Base-by-base conservation (phyloP, 1,284 basidiomycete species). In the Schizophyllum amplum region DNA sequence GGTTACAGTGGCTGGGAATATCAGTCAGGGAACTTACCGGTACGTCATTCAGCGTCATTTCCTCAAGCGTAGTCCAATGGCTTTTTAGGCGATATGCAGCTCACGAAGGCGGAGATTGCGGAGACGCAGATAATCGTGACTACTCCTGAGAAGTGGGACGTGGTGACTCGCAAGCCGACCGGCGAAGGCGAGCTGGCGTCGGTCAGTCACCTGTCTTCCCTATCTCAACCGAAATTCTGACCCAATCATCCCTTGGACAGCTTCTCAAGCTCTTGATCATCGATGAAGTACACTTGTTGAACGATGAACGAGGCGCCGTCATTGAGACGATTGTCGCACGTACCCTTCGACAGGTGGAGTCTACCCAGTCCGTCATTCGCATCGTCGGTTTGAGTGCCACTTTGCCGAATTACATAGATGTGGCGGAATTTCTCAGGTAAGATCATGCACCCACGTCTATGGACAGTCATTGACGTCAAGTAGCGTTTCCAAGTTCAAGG, bases 131-230 rank as follows among this genome's bases (percentile, higher is more conserved):
- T 99, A 58, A 98, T 99, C 60, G 94, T 99, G 11, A 99, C 97
- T 0, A 99, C 97, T 0, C 97, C 97, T 0, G 97, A 99, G 69
- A 99, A 99, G 72, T 99, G 97, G 97, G 97, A 99, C 65, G 97
- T 99, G 0, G 97, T 99, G 0, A 99, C 97, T 5, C 80, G 97
- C 59, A 99, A 98, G 69, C 94, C 96, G 0, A 94, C 92, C 0
- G 95, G 96, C 5, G 95, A 98, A 71, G 95, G 95, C 13, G 95
- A 98, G 69, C 77, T 99, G 23, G 93, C 93, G 20, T 87, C 92
- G 55, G 94, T 94, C 60, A 57, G 85, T 68, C 17, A 42, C 47
- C 6, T 5, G 6, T 49, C 22, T 49, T n/a, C n/a, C n/a, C 6
- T 6, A 6, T 24, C 23, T 17, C 5, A 25, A n/a, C n/a, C n/a